Percentiles rank a stretch among this genome's conserved stretches.
These are phyloP conservation scores for Porodaedalea pini DNA, from an alignment of 1,284 basidiomycete species.

Conservation along the genomic window DNA sequence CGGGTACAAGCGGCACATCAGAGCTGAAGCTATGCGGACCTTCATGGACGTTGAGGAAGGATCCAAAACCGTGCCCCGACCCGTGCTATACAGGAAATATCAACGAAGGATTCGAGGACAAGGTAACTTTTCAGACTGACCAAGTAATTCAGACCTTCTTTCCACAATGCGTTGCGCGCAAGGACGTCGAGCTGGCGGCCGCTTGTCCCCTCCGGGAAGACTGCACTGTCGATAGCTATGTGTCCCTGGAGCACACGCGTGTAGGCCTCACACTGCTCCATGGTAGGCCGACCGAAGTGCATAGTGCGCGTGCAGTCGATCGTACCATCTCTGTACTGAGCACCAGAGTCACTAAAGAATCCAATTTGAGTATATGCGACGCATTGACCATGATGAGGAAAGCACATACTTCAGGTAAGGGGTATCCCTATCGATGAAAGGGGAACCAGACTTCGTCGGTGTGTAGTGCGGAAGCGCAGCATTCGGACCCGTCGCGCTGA, in stretches of 20 bases:
- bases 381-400: slow-evolving; percentile 9
- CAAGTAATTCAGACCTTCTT: slow-evolving; percentile 82
- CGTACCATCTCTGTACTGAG: slow-evolving; percentile 86
- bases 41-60: slow-evolving; percentile 78
- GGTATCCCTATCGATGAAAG: slow-evolving; percentile 70
- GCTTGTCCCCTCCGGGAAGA: slow-evolving; percentile 87
- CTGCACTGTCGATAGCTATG: slow-evolving; percentile 85
- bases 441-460: slow-evolving; percentile 68
- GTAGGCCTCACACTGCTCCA: slow-evolving; percentile 85
- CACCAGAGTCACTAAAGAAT: slow-evolving; percentile 73
- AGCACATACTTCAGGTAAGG: slow-evolving; percentile 84
- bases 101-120: slow-evolving; percentile 21
- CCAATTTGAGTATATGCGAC: not conserved
- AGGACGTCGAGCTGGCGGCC: slow-evolving; percentile 81
- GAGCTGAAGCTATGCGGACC: slow-evolving; percentile 71
- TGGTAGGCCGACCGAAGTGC: slow-evolving; percentile 81
- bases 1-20: slow-evolving; percentile 65
- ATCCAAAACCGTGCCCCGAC: slow-evolving; percentile 80
- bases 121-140: slow-evolving; percentile 38
- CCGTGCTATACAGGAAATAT: slow-evolving; percentile 54
- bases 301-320: slow-evolving; percentile 91
- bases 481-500: slow-evolving; percentile 88
- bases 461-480: slow-evolving; percentile 93
- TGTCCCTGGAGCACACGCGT: slow-evolving; percentile 96
- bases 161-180: slow-evolving; percentile 83